Evolutionary conservation across 371 early-diverging fungal genomes (phyloP), one percentile per base, ranked within the genome.

Genomic region (Mortierella sp.): DNA sequence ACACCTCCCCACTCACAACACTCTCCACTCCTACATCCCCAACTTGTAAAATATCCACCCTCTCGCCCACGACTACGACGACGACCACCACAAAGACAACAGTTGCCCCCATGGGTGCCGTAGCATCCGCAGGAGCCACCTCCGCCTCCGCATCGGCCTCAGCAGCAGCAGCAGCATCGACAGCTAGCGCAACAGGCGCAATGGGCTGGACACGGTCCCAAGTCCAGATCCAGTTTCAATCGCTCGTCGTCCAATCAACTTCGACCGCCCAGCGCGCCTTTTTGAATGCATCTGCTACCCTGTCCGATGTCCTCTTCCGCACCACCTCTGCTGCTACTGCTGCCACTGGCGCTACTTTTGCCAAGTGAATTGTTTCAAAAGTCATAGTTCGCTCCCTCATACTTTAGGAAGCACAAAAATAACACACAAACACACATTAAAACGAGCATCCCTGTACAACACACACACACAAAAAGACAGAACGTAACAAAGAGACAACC

Each of bases 241-340:
- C 76, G 0, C 43, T 80, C 43, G 74, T 80, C 22, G 67, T 70
- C n/a, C 81, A 80, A 39, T 80, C 81, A 19, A 77, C 77, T 10
- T 58, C 72, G 11, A 73, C 81, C 1, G 81, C 81, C 0, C 81
- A 80, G 24, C 77, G 77, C 22, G 81, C 81, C 6, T 67, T 80
- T 26, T 43, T 72, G 67, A 70, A 29, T 14, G 81, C 81, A 5
- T 73, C 77, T 24, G 50, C 81, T n/a, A 77, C 77, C 22, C 50
- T 80, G 47, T 64, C 70, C 13, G 81, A 80, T 26, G 81, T 80
- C 45, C 45, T 80, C 44, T 80, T 73, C 68, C 76, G 77, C 11
- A 58, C 53, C 29, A 24, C 24, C 24, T 11, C 58, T 16, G 13
- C 47, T 47, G 19, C 19, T 16, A 13, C 47, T 6, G 47, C 22